Base-by-base conservation (phyloP, 805 yeast species). In the Kazachstania psychrophila region DNA sequence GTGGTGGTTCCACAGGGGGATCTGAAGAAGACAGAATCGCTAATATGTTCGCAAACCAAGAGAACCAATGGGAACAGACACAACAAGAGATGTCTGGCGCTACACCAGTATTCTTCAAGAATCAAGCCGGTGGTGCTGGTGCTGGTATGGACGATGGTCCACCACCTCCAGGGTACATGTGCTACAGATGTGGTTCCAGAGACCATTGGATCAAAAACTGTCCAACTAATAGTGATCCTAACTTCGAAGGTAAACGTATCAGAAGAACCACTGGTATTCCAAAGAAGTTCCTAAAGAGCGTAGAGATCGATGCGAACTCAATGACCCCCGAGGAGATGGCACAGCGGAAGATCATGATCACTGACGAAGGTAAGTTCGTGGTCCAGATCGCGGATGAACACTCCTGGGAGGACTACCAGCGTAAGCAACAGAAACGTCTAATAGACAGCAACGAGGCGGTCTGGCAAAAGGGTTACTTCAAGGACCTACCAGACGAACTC, bases 191-290 rank as follows among this genome's bases (percentile, higher is more conserved):
- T 65, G 97, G 97, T 34, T 85, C 83, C 20, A 84, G 86, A 59
- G 92, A 86, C 39, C 99, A 92, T 59, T 89, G 94, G 87, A 89
- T 92, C 41, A 83, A 82, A 54, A 85, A 87, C 50, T 92, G 99
- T 66, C 98, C 99, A 0, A 85, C 94, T 3, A 81, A 84, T 52
- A 77, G 75, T 30, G 97, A 89, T 60, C 96, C 96, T 2, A 83
- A 77, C 49, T 87, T 87, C 71, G 97, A 89, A 54, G 95, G 95
- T 14, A 85, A 84, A 53, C 71, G 94, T 42, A 81, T 92, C 33
- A 81, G 84, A 49, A 73, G 94, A 49, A 88, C 96, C 0, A 92
- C 97, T 0, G 99, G 99, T 78, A 92, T 92, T 53, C 99, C 99
- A 2, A 82, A 80, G 60, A 80, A 94, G 23, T 86, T 86, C 59